Evolutionary conservation across 208 protist species (phyloP).

Genomic region (Trypanosoma grayi): DNA sequence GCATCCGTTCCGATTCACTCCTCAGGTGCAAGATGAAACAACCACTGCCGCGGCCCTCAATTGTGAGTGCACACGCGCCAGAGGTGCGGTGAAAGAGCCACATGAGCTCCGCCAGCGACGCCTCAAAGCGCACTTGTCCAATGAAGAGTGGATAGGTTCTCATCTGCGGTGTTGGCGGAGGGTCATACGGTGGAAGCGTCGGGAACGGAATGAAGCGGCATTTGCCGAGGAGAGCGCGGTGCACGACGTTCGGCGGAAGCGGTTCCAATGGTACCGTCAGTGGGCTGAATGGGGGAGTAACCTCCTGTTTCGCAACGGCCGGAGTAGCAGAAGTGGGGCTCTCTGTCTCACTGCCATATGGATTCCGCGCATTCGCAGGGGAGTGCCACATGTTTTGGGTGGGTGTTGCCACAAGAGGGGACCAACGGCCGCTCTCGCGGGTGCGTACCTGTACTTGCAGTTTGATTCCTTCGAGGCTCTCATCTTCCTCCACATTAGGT

Average conservation of each 20-base stretch:
- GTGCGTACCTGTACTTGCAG: constrained; percentile 8
- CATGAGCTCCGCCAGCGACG: constrained; percentile 61
- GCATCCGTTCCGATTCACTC: constrained; percentile 49
- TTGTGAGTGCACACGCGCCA: constrained; percentile 47
- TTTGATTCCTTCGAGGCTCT: background rate
- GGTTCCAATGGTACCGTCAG: background rate
- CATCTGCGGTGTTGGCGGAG: constrained; percentile 9
- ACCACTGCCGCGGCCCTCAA: constrained; percentile 70
- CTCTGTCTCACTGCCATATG: background rate
- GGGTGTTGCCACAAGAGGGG: background rate
- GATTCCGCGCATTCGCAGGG: background rate
- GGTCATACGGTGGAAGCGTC: constrained; percentile 23
- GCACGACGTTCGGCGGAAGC: constrained; percentile 53
- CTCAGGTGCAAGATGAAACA: constrained; percentile 77
- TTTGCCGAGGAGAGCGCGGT: constrained; percentile 55
- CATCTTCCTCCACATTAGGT: background rate
- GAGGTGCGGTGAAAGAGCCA: constrained; percentile 77
- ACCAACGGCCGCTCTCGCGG: background rate
- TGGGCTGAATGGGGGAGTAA: background rate
- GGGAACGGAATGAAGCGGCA: constrained; percentile 78
- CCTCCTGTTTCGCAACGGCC: background rate
- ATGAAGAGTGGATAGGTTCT: constrained; percentile 60
- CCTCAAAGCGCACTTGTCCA: constrained; percentile 85
- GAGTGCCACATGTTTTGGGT: background rate
- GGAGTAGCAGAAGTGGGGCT: background rate